Base-by-base conservation (phyloP, 2,329 filamentous ascomycete genomes). In the Fusarium sulawesiense region DNA sequence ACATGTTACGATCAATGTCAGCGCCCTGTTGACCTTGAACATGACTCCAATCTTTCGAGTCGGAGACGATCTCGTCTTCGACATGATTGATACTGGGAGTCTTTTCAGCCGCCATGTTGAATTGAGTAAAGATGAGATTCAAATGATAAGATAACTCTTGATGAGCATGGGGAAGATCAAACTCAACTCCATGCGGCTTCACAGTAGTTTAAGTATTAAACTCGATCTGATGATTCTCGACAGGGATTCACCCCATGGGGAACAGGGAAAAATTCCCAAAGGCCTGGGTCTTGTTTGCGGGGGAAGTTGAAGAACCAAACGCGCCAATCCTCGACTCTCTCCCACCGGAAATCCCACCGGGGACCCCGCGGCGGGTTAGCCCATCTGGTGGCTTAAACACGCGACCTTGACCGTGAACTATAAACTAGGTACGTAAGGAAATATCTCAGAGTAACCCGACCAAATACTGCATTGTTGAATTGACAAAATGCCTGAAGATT, bases 11-110 rank as follows among this genome's bases (percentile, higher is more conserved):
- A 34, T 69, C 60, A 9, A 68, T 68, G 6, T 58, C 65, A 5
- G 66, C 66, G 12, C 66, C 66, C 11, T 68, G 54, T 20, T 68
- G 56, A 13, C 65, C 65, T 3, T 68, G 65, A 5, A 63, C 14
- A 6, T 68, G 58, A 41, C 65, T 68, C 65, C 65, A 68, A 64
- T 68, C 64, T 46, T 68, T 68, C 8, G 48, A 29, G 6, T 40
- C 44, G 7, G 14, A 16, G 8, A 27, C 13, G 4, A 32, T 45
- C 18, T 64, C 45, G 10, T 63, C 29, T 3, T 64, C 59, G 4
- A 63, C n/a, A 25, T 64, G 58, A 12, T 56, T 32, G 11, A 29
- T 20, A 44, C 18, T 23, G 20, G 7, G 7, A 25, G 48, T 25
- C 54, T 58, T 51, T 42, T 53, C 55, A 7, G 20, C 7, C 21